phyloP scores from a whole-genome alignment of 179 eudicot genomes.

The Corrigiola litoralis region DNA sequence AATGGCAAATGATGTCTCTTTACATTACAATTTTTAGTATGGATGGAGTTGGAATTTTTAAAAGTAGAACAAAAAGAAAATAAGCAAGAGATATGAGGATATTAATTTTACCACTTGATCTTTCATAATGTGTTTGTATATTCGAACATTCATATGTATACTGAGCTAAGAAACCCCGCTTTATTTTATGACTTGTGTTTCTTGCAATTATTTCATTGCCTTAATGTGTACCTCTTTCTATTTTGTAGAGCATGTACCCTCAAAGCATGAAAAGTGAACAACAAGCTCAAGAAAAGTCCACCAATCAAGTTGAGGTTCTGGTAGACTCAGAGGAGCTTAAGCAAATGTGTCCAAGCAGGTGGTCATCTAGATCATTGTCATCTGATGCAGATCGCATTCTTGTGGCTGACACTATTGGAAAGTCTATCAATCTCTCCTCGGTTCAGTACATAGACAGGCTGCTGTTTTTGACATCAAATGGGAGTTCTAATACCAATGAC shows the following conservation, averaged over 20 bases:
- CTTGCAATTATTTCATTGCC: background rate
- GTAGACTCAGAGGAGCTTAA: constrained; percentile 46
- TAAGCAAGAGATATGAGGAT: no score
- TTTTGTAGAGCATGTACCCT: constrained; percentile 35
- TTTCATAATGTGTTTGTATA: no score
- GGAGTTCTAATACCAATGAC: constrained; percentile 18
- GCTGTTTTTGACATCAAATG: constrained; percentile 36
- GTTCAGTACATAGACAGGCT: constrained; percentile 30
- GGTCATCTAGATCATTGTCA: constrained; percentile 39
- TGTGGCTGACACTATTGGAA: constrained; percentile 19
- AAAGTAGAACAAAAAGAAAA: no score
- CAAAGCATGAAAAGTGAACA: constrained; percentile 19
- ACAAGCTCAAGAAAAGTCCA: constrained; percentile 10
- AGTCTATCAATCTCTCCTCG: constrained; percentile 26
- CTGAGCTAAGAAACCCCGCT: no score
- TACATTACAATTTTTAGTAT: no score
- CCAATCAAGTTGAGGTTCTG: constrained; percentile 25
- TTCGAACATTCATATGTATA: no score
- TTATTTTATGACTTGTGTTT: no score
- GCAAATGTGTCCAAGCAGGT: constrained; percentile 36
- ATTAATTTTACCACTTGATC: no score
- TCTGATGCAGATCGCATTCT: constrained; percentile 24
- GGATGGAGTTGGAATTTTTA: no score
- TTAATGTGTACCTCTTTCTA: background rate
- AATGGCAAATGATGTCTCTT: no score